Percentiles rank a stretch among this genome's conserved stretches.
These are phyloP conservation scores for Lophiotrema nucula DNA, from an alignment of 495 filamentous ascomycete genomes.

Conservation along the genomic window DNA sequence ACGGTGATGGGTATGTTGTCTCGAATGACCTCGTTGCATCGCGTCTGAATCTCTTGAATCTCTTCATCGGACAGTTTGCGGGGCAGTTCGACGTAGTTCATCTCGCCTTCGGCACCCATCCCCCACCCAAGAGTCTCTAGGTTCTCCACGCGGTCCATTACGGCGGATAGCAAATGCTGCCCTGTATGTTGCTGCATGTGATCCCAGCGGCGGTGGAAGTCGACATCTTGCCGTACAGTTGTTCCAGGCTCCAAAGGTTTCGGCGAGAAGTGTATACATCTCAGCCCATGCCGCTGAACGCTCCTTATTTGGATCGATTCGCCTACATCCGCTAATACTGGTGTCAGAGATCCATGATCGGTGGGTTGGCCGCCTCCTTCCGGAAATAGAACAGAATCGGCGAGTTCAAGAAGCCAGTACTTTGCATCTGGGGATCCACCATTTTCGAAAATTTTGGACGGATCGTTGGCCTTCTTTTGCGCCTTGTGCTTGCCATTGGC, in stretches of 20 bases:
- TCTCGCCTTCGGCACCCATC: constrained; percentile 22
- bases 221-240: constrained; percentile 10
- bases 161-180: constrained; percentile 26
- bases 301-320: constrained; percentile 7
- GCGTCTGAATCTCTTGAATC: background rate
- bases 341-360: constrained; percentile 25
- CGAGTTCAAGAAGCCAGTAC: constrained; percentile 17
- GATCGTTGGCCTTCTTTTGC: constrained; percentile 4
- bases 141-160: constrained; percentile 17
- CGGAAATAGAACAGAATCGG: constrained; percentile 22
- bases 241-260: constrained; percentile 11
- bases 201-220: constrained; percentile 28
- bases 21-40: constrained; percentile 18
- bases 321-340: background rate
- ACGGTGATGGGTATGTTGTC: constrained; percentile 19
- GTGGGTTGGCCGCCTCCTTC: constrained; percentile 22
- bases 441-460: background rate
- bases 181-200: constrained; percentile 32
- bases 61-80: constrained; percentile 12
- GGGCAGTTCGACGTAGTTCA: constrained; percentile 22
- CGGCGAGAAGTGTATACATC: constrained; percentile 13
- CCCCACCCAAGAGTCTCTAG: constrained; percentile 21
- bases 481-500: background rate
- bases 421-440: background rate
- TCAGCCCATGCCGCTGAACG: constrained; percentile 24